Evolutionary conservation across 2,329 filamentous ascomycete species (phyloP).

Genomic region (Pseudopyricularia cyperi): DNA sequence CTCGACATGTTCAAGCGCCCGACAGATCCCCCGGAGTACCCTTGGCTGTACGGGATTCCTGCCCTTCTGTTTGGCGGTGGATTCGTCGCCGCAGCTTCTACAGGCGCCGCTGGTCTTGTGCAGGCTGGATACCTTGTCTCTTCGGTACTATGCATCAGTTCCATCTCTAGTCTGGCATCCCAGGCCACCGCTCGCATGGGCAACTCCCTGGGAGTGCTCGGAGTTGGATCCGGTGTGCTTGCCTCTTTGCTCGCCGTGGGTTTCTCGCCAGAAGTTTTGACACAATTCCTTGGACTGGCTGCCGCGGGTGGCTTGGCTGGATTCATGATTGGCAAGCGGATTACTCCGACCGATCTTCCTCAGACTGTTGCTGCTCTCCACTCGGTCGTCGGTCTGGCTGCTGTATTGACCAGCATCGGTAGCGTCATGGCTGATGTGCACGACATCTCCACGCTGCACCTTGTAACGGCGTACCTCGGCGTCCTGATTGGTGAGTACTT

Average conservation of each 20-base stretch:
- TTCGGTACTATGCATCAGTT: slow-evolving; percentile 74
- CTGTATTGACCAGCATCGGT: slow-evolving; percentile 77
- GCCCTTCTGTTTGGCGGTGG: slow-evolving; percentile 68
- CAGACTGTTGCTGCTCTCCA: slow-evolving; percentile 84
- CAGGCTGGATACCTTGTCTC: slow-evolving; percentile 81
- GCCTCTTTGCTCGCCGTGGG: slow-evolving; percentile 73
- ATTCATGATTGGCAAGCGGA: slow-evolving; percentile 68
- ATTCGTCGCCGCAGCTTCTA: slow-evolving; percentile 66
- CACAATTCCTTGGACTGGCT: slow-evolving; percentile 69
- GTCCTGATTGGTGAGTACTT: slow-evolving; percentile 55
- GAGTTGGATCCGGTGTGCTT: slow-evolving; percentile 70
- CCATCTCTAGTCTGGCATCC: slow-evolving; percentile 68
- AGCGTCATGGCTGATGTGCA: slow-evolving; percentile 66
- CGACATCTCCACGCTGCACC: slow-evolving; percentile 62
- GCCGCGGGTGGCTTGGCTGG: slow-evolving; percentile 53
- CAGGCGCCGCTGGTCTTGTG: slow-evolving; percentile 71
- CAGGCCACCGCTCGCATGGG: slow-evolving; percentile 74
- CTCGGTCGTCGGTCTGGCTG: slow-evolving; percentile 79
- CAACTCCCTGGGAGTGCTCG: slow-evolving; percentile 76
- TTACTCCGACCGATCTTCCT: slow-evolving; percentile 76
- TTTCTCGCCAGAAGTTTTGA: slow-evolving; percentile 64
- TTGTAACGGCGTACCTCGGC: slow-evolving; percentile 76
- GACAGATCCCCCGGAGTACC: slow-evolving; percentile 78
- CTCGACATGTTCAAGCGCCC: slow-evolving; percentile 82
- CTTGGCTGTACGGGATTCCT: slow-evolving; percentile 74